These are phyloP conservation scores for Warburgia ugandensis DNA, from an alignment of 164 flowering plant species.

Conservation along the genomic window DNA sequence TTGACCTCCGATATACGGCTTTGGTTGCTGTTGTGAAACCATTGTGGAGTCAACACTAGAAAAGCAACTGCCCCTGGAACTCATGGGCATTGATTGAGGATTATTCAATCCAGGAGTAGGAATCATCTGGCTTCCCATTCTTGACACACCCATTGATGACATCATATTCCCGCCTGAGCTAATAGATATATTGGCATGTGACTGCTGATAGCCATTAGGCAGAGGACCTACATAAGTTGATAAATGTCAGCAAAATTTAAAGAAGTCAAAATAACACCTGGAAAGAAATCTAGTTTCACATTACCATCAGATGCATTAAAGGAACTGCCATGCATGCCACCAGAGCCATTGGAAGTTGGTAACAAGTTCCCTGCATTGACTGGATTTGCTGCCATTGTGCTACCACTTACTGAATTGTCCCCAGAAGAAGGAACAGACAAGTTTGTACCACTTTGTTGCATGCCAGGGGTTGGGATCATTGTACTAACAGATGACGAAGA, in stretches of 20 bases:
- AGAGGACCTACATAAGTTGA: conserved; percentile 45
- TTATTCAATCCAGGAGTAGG: conserved; percentile 86
- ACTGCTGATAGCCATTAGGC: conserved; percentile 71
- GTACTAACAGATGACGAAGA: conserved; percentile 65
- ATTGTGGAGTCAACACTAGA: conserved; percentile 55
- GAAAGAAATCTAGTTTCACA: neutral
- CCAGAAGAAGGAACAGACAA: conserved; percentile 42
- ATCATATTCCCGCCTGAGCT: conserved; percentile 45
- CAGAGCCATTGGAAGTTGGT: conserved; percentile 32
- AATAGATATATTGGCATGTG: conserved; percentile 37
- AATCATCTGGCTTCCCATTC: conserved; percentile 78
- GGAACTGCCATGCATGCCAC: conserved; percentile 41
- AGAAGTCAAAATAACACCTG: neutral
- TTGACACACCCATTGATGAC: conserved; percentile 47
- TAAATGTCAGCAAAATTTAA: neutral
- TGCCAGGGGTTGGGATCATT: conserved; percentile 98
- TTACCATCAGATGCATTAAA: conserved; percentile 58
- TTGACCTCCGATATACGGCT: conserved; percentile 59
- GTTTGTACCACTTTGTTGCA: conserved; percentile 55
- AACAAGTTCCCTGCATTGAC: conserved; percentile 48
- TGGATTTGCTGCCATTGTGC: conserved; percentile 28
- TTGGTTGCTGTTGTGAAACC: conserved; percentile 54
- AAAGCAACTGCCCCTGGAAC: conserved; percentile 44
- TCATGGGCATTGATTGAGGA: conserved; percentile 40
- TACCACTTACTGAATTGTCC: conserved; percentile 42